A percentile compares a stretch with the other conserved stretches of the same genome.
Evolutionary conservation across 2,329 filamentous ascomycete genomes (phyloP).

Genomic region (Lasiodiplodia theobromae): DNA sequence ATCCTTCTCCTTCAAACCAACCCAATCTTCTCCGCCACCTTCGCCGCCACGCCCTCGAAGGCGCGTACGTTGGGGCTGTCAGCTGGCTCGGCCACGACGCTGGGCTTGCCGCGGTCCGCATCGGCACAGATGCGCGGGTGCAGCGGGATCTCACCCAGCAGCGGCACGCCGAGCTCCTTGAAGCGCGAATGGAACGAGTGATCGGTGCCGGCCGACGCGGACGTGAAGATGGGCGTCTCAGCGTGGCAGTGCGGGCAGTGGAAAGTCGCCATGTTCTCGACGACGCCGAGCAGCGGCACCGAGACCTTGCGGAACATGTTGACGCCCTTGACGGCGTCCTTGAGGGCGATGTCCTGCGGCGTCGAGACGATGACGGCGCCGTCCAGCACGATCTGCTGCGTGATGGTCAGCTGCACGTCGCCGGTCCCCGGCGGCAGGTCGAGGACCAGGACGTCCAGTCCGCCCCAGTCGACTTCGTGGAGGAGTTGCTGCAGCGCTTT

Average conservation of each 20-base stretch:
- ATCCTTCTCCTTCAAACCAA: slow-evolving; percentile 33
- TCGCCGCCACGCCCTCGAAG: slow-evolving; percentile 74
- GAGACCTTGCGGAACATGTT: slow-evolving; percentile 90
- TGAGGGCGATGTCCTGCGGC: slow-evolving; percentile 89
- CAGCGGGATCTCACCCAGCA: slow-evolving; percentile 87
- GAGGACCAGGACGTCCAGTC: slow-evolving; percentile 84
- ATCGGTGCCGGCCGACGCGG: slow-evolving; percentile 59
- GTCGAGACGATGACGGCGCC: slow-evolving; percentile 90
- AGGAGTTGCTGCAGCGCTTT: slow-evolving; percentile 95
- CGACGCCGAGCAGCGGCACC: slow-evolving; percentile 79
- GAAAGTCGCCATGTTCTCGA: slow-evolving; percentile 58
- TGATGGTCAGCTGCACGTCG: slow-evolving; percentile 95
- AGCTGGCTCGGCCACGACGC: slow-evolving; percentile 81
- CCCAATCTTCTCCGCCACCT: slow-evolving; percentile 55
- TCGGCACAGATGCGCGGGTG: slow-evolving; percentile 87
- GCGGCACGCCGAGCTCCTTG: slow-evolving; percentile 73
- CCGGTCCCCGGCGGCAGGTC: slow-evolving; percentile 95
- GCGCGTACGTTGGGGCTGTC: slow-evolving; percentile 72
- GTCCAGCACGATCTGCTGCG: slow-evolving; percentile 89
- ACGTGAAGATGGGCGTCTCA: slow-evolving; percentile 43
- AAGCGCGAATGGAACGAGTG: slow-evolving; percentile 78
- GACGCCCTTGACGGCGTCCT: slow-evolving; percentile 90
- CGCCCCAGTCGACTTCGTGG: slow-evolving; percentile 93
- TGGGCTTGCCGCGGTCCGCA: slow-evolving; percentile 85
- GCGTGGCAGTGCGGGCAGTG: slow-evolving; percentile 58